Conservation (phyloP, 495 filamentous ascomycete genomes). For the Daldinia grandis region DNA sequence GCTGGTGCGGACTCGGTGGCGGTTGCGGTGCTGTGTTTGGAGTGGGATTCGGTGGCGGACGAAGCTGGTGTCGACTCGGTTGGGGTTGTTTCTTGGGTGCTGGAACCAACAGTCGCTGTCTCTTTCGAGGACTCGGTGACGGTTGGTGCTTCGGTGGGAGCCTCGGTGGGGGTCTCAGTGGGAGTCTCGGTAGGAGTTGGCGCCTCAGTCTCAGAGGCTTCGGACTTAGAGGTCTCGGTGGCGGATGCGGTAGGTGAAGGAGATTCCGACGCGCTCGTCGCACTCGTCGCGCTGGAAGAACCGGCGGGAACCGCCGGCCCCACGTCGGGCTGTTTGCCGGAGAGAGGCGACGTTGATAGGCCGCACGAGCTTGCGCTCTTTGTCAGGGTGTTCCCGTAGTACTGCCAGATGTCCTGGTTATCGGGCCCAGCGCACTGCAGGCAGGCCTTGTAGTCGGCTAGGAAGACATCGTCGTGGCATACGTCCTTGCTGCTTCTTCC, state of each 20-base stretch:
- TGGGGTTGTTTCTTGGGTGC: conserved; percentile 5
- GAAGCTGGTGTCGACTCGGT: background rate
- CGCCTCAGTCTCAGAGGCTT: conserved; percentile 4
- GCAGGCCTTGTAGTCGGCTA: conserved; percentile 52
- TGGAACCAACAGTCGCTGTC: conserved; percentile 1
- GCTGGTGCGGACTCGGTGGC: background rate
- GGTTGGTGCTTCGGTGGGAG: conserved; percentile 8
- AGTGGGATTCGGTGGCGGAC: conserved; percentile 5
- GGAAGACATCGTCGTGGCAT: conserved; percentile 55
- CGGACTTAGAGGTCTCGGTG: conserved; percentile 1
- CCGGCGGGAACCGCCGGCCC: conserved; percentile 36
- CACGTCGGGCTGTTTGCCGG: conserved; percentile 37
- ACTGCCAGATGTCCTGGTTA: conserved; percentile 52
- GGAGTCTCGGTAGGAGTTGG: conserved; percentile 7
- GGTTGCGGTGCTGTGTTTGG: conserved; percentile 12
- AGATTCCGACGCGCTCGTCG: conserved; percentile 9
- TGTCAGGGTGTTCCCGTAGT: conserved; percentile 54
- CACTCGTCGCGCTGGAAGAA: background rate
- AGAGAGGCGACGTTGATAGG: conserved; percentile 52
- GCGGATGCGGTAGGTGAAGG: conserved; percentile 2
- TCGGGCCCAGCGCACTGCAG: conserved; percentile 57
- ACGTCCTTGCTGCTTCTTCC: conserved; percentile 44
- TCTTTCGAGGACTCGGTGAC: background rate
- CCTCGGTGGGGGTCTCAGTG: background rate
- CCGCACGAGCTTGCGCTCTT: conserved; percentile 49